Evolutionary conservation across 1,284 basidiomycete species (phyloP).

Genomic region (Heterobasidion parviporum): DNA sequence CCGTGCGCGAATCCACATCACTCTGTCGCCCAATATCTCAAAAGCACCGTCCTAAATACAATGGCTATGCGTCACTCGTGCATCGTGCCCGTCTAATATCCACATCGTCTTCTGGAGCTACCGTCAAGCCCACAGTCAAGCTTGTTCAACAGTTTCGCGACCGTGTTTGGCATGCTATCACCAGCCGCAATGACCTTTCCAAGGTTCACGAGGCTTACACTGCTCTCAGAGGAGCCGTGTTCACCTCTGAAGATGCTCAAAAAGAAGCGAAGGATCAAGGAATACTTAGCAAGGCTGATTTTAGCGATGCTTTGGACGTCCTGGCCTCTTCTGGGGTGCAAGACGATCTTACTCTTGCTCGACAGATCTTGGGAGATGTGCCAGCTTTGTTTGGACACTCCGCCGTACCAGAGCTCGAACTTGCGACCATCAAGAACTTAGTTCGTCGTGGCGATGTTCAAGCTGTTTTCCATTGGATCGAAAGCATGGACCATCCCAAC

Average conservation of each 20-base stretch:
- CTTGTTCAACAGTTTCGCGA: conserved; percentile 7
- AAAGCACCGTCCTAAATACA: not conserved
- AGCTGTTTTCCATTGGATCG: conserved; percentile 41
- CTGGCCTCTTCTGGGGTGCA: conserved; percentile 40
- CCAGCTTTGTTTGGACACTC: conserved; percentile 32
- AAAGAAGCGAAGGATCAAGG: not conserved
- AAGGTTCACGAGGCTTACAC: conserved; percentile 6
- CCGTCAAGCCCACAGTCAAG: not conserved
- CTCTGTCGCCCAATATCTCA: not conserved
- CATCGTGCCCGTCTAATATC: no score
- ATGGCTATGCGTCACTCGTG: not conserved
- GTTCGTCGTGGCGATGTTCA: conserved; percentile 30
- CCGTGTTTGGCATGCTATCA: conserved; percentile 8
- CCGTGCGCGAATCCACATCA: conserved; percentile 4
- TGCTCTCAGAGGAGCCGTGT: conserved; percentile 5
- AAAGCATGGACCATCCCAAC: conserved; percentile 37
- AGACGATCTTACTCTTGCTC: conserved; percentile 39
- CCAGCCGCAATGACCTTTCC: not conserved
- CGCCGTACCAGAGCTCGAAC: conserved; percentile 20
- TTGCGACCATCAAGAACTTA: conserved; percentile 35
- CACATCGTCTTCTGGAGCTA: no score
- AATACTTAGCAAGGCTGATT: conserved; percentile 5
- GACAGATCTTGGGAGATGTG: conserved; percentile 40
- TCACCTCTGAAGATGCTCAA: not conserved
- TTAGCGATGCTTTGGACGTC: conserved; percentile 22